Percentiles rank a stretch among this genome's conserved stretches.
These are phyloP conservation scores for Starmerella potacharoeniae DNA, from an alignment of 805 yeast genomes.

Conservation along the genomic window DNA sequence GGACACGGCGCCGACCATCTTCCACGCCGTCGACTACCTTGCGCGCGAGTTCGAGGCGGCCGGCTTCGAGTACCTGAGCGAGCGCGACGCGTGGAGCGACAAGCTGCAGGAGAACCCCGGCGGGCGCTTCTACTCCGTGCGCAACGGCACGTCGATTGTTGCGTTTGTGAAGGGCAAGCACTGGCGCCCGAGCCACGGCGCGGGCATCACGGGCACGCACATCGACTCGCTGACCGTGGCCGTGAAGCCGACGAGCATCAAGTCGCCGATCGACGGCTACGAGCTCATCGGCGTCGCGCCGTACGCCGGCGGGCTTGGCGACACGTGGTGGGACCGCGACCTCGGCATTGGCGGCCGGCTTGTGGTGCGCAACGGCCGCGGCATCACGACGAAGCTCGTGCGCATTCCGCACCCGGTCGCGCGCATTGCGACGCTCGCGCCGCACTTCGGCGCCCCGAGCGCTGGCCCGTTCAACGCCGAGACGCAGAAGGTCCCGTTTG, in stretches of 20 bases:
- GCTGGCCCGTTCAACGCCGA: constrained; percentile 65
- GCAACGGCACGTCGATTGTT: constrained; percentile 56
- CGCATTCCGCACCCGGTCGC: constrained; percentile 42
- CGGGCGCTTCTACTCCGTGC: constrained; percentile 42
- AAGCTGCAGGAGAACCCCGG: constrained; percentile 31
- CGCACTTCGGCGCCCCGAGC: constrained; percentile 69
- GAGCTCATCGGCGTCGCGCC: constrained; percentile 75
- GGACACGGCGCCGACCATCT: constrained; percentile 60
- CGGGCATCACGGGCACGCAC: constrained; percentile 65
- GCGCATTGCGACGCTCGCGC: constrained; percentile 73
- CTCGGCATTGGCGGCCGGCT: constrained; percentile 75
- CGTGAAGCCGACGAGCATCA: constrained; percentile 61
- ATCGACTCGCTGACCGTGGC: constrained; percentile 59
- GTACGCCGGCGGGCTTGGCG: constrained; percentile 48
- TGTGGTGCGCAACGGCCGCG: constrained; percentile 35
- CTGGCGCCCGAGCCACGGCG: constrained; percentile 52
- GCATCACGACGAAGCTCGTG: constrained; percentile 29
- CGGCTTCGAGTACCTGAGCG: constrained; percentile 58
- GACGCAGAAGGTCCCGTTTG: constrained; percentile 69
- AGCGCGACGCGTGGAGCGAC: constrained; percentile 46
- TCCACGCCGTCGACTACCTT: constrained; percentile 52
- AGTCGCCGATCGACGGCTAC: constrained; percentile 55
- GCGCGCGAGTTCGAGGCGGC: constrained; percentile 38
- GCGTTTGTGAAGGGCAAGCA: constrained; percentile 61
- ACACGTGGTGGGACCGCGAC: constrained; percentile 74